phyloP scores from a whole-genome alignment of 768 basidiomycete genomes.

The Auriscalpium microsporum region DNA sequence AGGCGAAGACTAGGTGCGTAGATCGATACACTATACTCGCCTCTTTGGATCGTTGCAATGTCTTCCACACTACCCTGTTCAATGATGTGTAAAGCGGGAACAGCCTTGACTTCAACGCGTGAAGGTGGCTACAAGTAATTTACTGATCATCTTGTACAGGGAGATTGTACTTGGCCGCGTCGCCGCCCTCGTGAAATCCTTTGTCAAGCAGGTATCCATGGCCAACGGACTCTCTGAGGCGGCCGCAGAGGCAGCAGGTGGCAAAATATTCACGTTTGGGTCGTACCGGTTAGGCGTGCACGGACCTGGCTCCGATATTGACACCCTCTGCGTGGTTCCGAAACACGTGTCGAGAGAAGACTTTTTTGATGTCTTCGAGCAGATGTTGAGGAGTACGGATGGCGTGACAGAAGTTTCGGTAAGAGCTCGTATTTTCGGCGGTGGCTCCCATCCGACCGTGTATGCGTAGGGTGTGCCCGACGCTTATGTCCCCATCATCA shows the following conservation, averaged over 20 bases:
- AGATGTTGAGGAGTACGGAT: slow-evolving; percentile 76
- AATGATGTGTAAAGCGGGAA: neutral
- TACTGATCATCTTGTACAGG: slow-evolving; percentile 34
- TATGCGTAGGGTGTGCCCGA: slow-evolving; percentile 82
- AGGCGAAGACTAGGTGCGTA: slow-evolving; percentile 72
- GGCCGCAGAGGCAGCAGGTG: slow-evolving; percentile 84
- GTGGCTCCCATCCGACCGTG: neutral
- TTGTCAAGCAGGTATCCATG: slow-evolving; percentile 78
- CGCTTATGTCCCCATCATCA: slow-evolving; percentile 94
- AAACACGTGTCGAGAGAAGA: slow-evolving; percentile 94
- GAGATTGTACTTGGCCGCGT: slow-evolving; percentile 90
- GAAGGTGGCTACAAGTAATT: too few species aligned
- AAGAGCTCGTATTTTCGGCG: slow-evolving; percentile 1
- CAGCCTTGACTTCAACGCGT: too few species aligned
- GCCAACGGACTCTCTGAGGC: slow-evolving; percentile 78
- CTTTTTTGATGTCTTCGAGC: slow-evolving; percentile 88
- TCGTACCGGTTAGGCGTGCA: slow-evolving; percentile 98
- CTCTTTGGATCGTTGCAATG: neutral
- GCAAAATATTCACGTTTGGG: slow-evolving; percentile 98
- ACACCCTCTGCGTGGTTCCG: slow-evolving; percentile 96
- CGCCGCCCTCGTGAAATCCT: slow-evolving; percentile 83
- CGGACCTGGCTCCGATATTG: slow-evolving; percentile 92
- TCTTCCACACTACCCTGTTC: neutral
- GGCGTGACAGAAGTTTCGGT: slow-evolving; percentile 88
- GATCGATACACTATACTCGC: neutral